A percentile compares a stretch with the other conserved stretches of the same genome.
Evolutionary conservation across 2,329 filamentous ascomycete genomes (phyloP).

Genomic region (Teratosphaeria gauchensis): DNA sequence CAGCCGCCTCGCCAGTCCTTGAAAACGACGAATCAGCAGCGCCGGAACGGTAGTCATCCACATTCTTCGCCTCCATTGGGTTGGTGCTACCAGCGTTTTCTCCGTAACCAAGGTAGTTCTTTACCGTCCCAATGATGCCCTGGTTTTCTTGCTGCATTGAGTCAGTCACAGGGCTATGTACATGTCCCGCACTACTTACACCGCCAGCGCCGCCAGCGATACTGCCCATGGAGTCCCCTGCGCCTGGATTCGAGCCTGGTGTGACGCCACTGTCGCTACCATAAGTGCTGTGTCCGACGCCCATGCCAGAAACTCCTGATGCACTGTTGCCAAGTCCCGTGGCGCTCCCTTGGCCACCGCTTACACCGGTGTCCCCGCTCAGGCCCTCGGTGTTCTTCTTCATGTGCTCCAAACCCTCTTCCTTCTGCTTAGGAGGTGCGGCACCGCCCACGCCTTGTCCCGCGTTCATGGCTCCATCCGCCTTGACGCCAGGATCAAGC

Average conservation of each 20-base stretch:
- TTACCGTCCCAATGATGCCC: slow-evolving; percentile 14
- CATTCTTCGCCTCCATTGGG: neutral
- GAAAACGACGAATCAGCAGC: neutral
- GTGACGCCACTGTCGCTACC: neutral
- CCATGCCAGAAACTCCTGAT: neutral
- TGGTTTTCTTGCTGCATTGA: slow-evolving; percentile 4
- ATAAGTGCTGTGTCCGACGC: neutral
- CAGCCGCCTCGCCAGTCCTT: neutral
- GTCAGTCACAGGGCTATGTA: slow-evolving; percentile 10
- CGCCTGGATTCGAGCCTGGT: neutral
- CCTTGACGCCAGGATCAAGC: slow-evolving; percentile 6
- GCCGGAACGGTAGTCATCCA: neutral
- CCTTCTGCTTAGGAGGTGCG: neutral
- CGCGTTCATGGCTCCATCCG: slow-evolving; percentile 4
- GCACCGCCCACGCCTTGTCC: slow-evolving; percentile 7
- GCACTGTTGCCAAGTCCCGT: neutral
- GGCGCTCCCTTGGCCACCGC: neutral
- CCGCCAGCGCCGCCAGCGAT: slow-evolving; percentile 8
- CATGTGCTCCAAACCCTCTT: slow-evolving; percentile 8
- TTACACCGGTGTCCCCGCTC: neutral
- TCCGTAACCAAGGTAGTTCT: slow-evolving; percentile 13
- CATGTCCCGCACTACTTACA: slow-evolving; percentile 10
- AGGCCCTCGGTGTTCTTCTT: neutral
- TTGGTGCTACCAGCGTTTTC: neutral
- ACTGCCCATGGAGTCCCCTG: neutral